phyloP scores from a whole-genome alignment of 208 protist species.

The Phytomonas francai region DNA sequence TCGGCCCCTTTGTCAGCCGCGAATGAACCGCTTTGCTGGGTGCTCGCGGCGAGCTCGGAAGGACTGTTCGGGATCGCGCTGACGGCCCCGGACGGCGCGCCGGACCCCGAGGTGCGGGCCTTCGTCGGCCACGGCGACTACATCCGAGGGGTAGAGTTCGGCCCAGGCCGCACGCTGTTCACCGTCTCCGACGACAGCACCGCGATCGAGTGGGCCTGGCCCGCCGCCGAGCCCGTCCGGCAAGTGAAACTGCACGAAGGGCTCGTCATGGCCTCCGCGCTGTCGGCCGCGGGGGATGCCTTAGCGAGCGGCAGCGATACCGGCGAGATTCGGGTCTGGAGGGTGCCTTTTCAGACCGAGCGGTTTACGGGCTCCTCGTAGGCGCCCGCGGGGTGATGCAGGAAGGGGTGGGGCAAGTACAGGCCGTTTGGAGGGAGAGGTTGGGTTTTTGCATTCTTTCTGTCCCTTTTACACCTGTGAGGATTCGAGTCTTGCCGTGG shows the following conservation, averaged over 20 bases:
- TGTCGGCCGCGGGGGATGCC: conserved; percentile 26
- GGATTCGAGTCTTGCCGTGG: too few relatives aligned
- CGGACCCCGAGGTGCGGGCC: conserved; percentile 32
- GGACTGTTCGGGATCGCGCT: conserved; percentile 68
- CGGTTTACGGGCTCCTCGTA: conserved; percentile 15
- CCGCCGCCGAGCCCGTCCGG: conserved; percentile 31
- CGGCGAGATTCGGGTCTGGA: conserved; percentile 73
- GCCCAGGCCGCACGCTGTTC: conserved; percentile 37
- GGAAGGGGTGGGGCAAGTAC: too few relatives aligned
- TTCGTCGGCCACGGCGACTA: conserved; percentile 76
- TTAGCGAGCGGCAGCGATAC: conserved; percentile 66
- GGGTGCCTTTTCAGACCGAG: conserved; percentile 60
- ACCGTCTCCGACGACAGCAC: conserved; percentile 81
- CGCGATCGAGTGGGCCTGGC: conserved; percentile 61
- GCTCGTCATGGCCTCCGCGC: conserved; percentile 66
- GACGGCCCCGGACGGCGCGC: conserved; percentile 22
- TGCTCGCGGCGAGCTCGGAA: conserved; percentile 77
- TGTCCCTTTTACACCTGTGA: too few relatives aligned
- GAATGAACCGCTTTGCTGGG: conserved; percentile 28
- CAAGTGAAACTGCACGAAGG: conserved; percentile 75
- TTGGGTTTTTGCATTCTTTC: background rate
- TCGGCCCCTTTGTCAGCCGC: background rate
- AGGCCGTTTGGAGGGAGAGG: background rate
- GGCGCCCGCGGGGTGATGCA: background rate
- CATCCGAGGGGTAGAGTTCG: conserved; percentile 73